These are phyloP conservation scores for Oleoguttula mirabilis DNA, from an alignment of 495 filamentous ascomycete species.

Conservation along the genomic window DNA sequence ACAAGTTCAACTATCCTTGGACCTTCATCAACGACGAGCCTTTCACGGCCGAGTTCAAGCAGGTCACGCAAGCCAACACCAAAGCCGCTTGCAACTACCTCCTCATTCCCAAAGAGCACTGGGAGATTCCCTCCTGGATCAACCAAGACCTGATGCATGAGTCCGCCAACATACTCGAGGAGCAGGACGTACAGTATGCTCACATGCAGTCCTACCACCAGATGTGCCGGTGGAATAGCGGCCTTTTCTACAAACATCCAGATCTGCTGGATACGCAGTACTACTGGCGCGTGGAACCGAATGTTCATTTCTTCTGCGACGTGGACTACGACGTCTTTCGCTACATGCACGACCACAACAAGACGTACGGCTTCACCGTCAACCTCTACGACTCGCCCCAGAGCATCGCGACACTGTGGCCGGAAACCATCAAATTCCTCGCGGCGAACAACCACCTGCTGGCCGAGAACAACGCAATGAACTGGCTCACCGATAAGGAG, in stretches of 20 bases:
- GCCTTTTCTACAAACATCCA: constrained; percentile 93
- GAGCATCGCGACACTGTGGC: constrained; percentile 85
- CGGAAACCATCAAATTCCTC: constrained; percentile 80
- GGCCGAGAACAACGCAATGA: constrained; percentile 69
- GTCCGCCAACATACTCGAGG: constrained; percentile 68
- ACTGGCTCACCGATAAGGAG: constrained; percentile 70
- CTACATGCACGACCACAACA: constrained; percentile 94
- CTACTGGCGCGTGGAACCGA: constrained; percentile 99
- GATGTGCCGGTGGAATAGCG: constrained; percentile 99
- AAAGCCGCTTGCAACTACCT: constrained; percentile 81
- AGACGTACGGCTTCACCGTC: constrained; percentile 98
- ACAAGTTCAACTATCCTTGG: constrained; percentile 99
- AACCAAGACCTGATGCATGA: constrained; percentile 73
- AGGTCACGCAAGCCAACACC: constrained; percentile 58
- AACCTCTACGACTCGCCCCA: constrained; percentile 87
- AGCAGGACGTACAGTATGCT: constrained; percentile 81
- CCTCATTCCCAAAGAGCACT: constrained; percentile 84
- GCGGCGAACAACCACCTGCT: constrained; percentile 72
- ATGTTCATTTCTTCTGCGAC: constrained; percentile 98
- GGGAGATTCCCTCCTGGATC: constrained; percentile 87
- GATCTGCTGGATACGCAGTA: constrained; percentile 69
- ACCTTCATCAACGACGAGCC: constrained; percentile 96
- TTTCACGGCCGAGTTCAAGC: constrained; percentile 88
- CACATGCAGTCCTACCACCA: constrained; percentile 85
- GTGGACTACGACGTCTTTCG: constrained; percentile 98